Conservation (phyloP, 345 rosid genomes). For the Corchorus olitorius region DNA sequence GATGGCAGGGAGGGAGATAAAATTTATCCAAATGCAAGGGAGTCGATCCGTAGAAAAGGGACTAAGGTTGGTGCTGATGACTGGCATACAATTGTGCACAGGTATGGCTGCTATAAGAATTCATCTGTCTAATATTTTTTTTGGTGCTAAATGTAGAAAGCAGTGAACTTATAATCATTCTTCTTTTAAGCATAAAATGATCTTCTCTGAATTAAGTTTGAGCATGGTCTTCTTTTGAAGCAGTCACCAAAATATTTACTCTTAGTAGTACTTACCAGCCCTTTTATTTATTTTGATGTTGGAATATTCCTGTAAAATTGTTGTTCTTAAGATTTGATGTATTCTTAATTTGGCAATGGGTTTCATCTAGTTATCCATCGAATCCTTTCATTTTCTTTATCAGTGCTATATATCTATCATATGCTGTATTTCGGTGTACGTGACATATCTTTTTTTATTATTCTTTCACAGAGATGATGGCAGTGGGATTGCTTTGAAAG, state of each 20-base stretch:
- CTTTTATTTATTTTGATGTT: not conserved
- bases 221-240: not conserved
- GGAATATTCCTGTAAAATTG: not conserved
- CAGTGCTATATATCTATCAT: conserved; percentile 6
- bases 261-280: not conserved
- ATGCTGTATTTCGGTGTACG: conserved; percentile 5
- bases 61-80: conserved; percentile 46
- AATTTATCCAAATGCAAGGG: conserved; percentile 33
- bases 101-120: conserved; percentile 45
- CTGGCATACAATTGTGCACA: conserved; percentile 69
- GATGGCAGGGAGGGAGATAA: conserved; percentile 45
- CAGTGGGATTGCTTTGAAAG: conserved; percentile 76
- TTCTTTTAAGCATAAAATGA: not conserved
- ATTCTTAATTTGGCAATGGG: not conserved
- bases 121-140: not conserved
- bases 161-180: not conserved
- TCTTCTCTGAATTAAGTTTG: conserved; percentile 18
- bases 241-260: not conserved
- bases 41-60: conserved; percentile 33
- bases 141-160: conserved; percentile 16
- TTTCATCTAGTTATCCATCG: not conserved
- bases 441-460: conserved; percentile 14
- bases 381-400: not conserved
- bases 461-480: conserved; percentile 85
- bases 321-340: not conserved